Percentiles rank a stretch among this genome's conserved stretches.
phyloP scores from a whole-genome alignment of 1,139 yeast genomes.

The Magnusiomyces starmeri region DNA sequence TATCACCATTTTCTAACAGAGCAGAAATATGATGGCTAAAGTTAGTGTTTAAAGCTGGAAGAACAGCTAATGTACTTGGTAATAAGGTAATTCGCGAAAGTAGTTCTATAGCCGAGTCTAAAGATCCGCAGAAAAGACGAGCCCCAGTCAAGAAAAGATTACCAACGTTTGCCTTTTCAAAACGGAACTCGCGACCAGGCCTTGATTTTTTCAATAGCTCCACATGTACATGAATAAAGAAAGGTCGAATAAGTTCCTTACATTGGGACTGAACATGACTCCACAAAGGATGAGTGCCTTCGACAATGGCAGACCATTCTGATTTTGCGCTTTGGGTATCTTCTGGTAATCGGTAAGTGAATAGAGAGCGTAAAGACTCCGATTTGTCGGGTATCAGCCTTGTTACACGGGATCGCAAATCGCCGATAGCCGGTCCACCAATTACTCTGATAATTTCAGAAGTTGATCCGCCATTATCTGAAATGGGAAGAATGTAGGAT shows the following conservation, averaged over 20 bases:
- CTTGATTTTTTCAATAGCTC: constrained; percentile 67
- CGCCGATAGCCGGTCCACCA: constrained; percentile 96
- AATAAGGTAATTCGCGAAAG: constrained; percentile 62
- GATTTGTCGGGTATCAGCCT: constrained; percentile 51
- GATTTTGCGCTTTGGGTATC: constrained; percentile 47
- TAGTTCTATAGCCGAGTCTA: constrained; percentile 77
- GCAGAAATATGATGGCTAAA: constrained; percentile 87
- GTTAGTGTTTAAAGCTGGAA: constrained; percentile 80
- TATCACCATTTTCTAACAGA: constrained; percentile 54
- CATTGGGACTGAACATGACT: constrained; percentile 50
- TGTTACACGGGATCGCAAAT: constrained; percentile 73
- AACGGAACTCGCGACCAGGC: constrained; percentile 50
- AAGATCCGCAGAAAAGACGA: constrained; percentile 70
- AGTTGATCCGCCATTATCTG: constrained; percentile 94
- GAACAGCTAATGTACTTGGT: constrained; percentile 47
- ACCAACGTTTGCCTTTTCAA: constrained; percentile 77
- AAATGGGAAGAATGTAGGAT: constrained; percentile 70
- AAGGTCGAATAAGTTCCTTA: constrained; percentile 69
- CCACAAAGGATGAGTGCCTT: constrained; percentile 75
- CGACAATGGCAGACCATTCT: constrained; percentile 75
- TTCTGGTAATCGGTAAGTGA: constrained; percentile 55
- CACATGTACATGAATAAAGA: constrained; percentile 69
- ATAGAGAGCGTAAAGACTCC: constrained; percentile 36
- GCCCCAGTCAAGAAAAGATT: constrained; percentile 80
- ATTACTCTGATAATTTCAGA: constrained; percentile 82